Evolutionary conservation across 306 rosid genomes (phyloP).

Genomic region (Dalbergia cochinchinensis): DNA sequence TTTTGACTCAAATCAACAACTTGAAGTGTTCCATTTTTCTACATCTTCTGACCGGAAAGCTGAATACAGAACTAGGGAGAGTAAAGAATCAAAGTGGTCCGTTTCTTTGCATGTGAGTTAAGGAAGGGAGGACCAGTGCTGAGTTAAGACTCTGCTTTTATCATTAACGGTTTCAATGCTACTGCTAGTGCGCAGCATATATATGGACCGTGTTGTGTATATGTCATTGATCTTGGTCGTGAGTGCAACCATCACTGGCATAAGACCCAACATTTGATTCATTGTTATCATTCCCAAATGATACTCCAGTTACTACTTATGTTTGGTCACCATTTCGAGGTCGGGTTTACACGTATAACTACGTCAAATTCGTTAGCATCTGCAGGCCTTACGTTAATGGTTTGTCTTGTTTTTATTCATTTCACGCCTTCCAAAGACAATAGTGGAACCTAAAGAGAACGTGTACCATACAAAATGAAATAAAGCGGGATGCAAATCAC

Average conservation of each 20-base stretch:
- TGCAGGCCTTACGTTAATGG: background rate
- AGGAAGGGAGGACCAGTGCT: slow-evolving; percentile 23
- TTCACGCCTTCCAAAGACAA: background rate
- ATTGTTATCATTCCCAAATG: slow-evolving; percentile 3
- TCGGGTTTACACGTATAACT: background rate
- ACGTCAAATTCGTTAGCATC: background rate
- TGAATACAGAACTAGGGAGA: background rate
- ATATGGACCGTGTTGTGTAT: slow-evolving; percentile 30
- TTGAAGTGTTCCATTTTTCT: background rate
- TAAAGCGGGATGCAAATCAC: too few relatives aligned
- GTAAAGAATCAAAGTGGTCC: slow-evolving; percentile 23
- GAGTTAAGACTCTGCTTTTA: slow-evolving; percentile 20
- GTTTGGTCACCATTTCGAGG: slow-evolving; percentile 37
- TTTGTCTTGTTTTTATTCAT: background rate
- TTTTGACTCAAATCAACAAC: background rate
- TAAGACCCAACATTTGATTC: slow-evolving; percentile 19
- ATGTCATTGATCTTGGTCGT: slow-evolving; percentile 26
- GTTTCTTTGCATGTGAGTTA: slow-evolving; percentile 40
- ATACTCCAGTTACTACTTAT: slow-evolving; percentile 21
- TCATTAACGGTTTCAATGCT: slow-evolving; percentile 12
- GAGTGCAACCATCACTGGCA: slow-evolving; percentile 18
- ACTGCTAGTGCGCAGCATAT: slow-evolving; percentile 17
- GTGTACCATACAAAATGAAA: too few relatives aligned
- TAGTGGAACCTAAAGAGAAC: background rate
- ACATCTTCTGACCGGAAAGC: background rate